phyloP scores from a whole-genome alignment of 768 basidiomycete species.

The Russula sp. region DNA sequence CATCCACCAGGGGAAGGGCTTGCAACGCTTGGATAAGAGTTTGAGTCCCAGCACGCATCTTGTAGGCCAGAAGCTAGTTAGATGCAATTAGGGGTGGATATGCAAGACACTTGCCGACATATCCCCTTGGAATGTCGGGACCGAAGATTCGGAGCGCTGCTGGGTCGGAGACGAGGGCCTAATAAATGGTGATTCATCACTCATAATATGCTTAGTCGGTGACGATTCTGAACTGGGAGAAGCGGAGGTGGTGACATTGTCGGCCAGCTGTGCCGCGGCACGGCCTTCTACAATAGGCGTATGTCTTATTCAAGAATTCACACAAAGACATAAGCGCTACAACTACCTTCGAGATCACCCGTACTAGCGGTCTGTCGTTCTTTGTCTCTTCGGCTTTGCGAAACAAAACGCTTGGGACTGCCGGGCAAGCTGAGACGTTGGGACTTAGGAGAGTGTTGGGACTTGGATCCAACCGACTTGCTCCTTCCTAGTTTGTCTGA shows the following conservation, averaged over 20 bases:
- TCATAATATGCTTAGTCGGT: constrained; percentile 22
- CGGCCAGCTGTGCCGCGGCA: not conserved
- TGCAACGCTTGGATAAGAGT: constrained; percentile 86
- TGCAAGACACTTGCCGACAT: constrained; percentile 52
- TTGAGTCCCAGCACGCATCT: constrained; percentile 88
- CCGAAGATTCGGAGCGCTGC: constrained; percentile 38
- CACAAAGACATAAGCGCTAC: not conserved
- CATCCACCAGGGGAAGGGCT: constrained; percentile 72
- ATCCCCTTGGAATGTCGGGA: constrained; percentile 55
- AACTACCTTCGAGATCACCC: constrained; percentile 27
- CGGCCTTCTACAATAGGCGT: not conserved
- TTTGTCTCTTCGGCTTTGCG: constrained; percentile 48
- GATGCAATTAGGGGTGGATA: constrained; percentile 11
- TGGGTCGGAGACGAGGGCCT: constrained; percentile 63
- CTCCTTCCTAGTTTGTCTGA: constrained; percentile 63
- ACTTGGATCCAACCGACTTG: constrained; percentile 26
- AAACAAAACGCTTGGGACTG: constrained; percentile 49
- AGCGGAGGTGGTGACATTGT: constrained; percentile 11
- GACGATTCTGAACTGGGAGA: constrained; percentile 7
- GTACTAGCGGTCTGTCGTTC: constrained; percentile 37
- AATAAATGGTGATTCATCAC: constrained; percentile 63
- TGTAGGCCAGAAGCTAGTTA: constrained; percentile 30
- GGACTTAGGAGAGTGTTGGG: constrained; percentile 12
- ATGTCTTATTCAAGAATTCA: constrained; percentile 1
- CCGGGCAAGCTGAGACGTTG: constrained; percentile 30